Conservation (phyloP, 768 basidiomycete genomes). For the Mycena metata region DNA sequence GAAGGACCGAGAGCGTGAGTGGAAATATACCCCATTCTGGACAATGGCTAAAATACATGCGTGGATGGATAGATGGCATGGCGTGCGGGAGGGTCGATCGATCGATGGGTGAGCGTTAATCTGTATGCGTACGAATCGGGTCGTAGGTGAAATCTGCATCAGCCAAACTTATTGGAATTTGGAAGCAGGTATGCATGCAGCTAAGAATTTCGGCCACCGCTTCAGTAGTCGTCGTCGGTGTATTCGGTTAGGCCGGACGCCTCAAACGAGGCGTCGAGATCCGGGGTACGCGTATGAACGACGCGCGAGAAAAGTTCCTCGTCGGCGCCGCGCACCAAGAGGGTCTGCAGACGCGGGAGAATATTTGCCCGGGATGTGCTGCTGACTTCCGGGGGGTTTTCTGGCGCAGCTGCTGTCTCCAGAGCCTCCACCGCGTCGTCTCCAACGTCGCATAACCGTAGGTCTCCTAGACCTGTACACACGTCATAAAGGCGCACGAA, state of each 20-base stretch:
- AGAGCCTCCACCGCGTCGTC: background rate
- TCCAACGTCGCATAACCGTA: constrained; percentile 42
- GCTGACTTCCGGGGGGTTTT: too few relatives aligned
- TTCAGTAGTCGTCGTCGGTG: constrained; percentile 7
- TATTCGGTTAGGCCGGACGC: background rate
- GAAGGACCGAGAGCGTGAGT: background rate
- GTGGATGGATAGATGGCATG: constrained; percentile 9
- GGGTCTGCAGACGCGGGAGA: constrained; percentile 16
- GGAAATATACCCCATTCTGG: constrained; percentile 19
- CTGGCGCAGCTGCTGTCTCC: too few relatives aligned
- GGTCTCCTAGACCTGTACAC: constrained; percentile 41
- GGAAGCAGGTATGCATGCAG: constrained; percentile 8
- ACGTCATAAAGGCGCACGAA: constrained; percentile 47
- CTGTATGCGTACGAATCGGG: too few relatives aligned
- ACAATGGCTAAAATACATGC: constrained; percentile 30
- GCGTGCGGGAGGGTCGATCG: too few relatives aligned
- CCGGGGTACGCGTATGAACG: background rate
- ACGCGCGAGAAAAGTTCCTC: constrained; percentile 6
- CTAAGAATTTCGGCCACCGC: background rate
- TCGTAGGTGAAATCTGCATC: too few relatives aligned
- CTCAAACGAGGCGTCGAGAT: constrained; percentile 6
- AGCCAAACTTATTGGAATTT: background rate
- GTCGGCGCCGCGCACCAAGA: constrained; percentile 16
- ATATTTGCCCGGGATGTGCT: background rate
- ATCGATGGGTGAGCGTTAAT: too few relatives aligned